Percentiles rank a stretch among this genome's conserved stretches.
Evolutionary conservation across 1,284 basidiomycete species (phyloP).

Genomic region (Xerocomus nothofagi): DNA sequence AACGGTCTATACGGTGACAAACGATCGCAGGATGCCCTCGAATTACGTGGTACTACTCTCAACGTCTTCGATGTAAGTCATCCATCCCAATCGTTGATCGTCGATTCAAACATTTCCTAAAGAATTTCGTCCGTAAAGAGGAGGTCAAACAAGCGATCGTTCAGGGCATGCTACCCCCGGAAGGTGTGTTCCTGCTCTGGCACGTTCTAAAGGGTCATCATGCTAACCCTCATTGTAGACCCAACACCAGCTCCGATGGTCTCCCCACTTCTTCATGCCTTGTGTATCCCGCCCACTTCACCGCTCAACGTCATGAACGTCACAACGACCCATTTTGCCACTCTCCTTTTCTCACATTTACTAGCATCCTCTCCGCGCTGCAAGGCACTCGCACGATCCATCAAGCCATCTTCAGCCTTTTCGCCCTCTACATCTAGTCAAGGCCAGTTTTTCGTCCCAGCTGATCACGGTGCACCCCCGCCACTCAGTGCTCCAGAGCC

Average conservation of each 20-base stretch:
- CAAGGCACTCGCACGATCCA: conserved; percentile 74
- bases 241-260: conserved; percentile 44
- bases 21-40: conserved; percentile 58
- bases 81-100: background rate
- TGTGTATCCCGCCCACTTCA: conserved; percentile 54
- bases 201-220: conserved; percentile 4
- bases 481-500: conserved; percentile 32
- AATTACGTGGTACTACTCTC: conserved; percentile 63
- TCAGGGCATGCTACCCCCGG: conserved; percentile 62
- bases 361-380: conserved; percentile 67
- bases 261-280: conserved; percentile 66
- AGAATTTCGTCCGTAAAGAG: conserved; percentile 76
- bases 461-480: conserved; percentile 55
- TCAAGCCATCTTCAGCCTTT: conserved; percentile 51
- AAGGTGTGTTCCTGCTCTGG: conserved; percentile 34
- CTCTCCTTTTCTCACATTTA: conserved; percentile 70
- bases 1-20: conserved; percentile 60
- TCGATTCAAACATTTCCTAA: conserved; percentile 1
- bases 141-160: conserved; percentile 66
- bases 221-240: conserved; percentile 12
- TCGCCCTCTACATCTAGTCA: conserved; percentile 32
- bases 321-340: conserved; percentile 65
- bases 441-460: conserved; percentile 71
- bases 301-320: conserved; percentile 53
- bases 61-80: conserved; percentile 67